Evolutionary conservation across 1,284 basidiomycete species (phyloP).

Genomic region (Inonotus hispidus): DNA sequence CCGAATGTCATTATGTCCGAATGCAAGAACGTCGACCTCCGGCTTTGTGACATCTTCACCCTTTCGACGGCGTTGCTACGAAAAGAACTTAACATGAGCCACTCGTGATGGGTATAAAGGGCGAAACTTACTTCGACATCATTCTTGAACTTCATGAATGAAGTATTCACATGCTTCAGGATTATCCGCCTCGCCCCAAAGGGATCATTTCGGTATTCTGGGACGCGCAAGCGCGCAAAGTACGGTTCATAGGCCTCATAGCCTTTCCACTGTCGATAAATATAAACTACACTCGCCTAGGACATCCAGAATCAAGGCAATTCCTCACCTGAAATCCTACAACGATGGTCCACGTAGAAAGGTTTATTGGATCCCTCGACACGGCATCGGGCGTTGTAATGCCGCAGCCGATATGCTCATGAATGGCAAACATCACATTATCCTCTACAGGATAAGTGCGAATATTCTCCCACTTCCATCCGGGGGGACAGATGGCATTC

Average conservation of each 20-base stretch:
- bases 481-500: background rate
- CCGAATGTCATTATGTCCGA: background rate
- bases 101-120: background rate
- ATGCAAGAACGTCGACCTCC: background rate
- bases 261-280: background rate
- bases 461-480: background rate
- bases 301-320: too few species aligned
- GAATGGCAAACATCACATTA: background rate
- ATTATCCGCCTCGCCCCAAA: background rate
- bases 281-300: too few species aligned
- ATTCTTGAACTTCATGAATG: background rate
- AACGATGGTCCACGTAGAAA: background rate
- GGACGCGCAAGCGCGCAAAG: background rate
- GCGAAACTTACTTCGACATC: background rate
- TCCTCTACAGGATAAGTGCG: background rate
- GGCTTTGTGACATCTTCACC: background rate
- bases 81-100: background rate
- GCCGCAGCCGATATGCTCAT: background rate
- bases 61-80: background rate
- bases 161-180: background rate
- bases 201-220: background rate
- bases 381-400: background rate
- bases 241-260: background rate
- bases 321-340: too few species aligned
- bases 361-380: background rate